Evolutionary conservation across 305 asterid genomes (phyloP).

Genomic region (Withania somnifera): DNA sequence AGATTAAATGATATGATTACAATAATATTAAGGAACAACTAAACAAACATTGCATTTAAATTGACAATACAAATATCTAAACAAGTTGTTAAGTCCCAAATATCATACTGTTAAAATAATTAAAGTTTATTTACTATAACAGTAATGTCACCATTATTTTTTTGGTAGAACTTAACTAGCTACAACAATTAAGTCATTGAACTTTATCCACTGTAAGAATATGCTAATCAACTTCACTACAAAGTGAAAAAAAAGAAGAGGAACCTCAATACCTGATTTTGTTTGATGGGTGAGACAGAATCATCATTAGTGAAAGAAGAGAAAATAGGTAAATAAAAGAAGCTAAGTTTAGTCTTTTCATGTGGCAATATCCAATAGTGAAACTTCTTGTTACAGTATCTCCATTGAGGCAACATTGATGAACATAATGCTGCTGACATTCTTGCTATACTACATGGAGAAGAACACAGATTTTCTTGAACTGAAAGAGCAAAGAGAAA

Average conservation of each 20-base stretch:
- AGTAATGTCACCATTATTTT: neutral
- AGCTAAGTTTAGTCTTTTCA: slow-evolving; percentile 28
- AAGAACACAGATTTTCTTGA: neutral
- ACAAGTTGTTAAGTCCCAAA: too few species aligned
- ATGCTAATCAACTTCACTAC: too few species aligned
- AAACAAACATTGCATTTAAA: too few species aligned
- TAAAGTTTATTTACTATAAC: neutral
- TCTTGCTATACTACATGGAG: neutral
- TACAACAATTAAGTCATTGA: neutral
- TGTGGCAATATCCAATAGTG: slow-evolving; percentile 35
- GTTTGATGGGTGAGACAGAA: slow-evolving; percentile 29
- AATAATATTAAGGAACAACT: too few species aligned
- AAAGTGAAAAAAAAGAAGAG: neutral
- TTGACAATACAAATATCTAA: too few species aligned
- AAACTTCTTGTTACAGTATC: slow-evolving; percentile 26
- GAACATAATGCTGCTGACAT: slow-evolving; percentile 40
- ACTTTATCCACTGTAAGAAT: neutral
- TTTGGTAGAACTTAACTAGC: neutral
- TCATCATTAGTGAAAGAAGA: slow-evolving; percentile 44
- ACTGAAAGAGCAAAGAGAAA: neutral
- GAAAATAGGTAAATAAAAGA: slow-evolving; percentile 22
- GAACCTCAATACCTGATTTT: slow-evolving; percentile 25
- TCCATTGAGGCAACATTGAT: slow-evolving; percentile 41
- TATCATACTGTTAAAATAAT: too few species aligned
- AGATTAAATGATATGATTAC: too few species aligned